Conservation (phyloP, 345 rosid genomes). For the Sonneratia caseolaris region DNA sequence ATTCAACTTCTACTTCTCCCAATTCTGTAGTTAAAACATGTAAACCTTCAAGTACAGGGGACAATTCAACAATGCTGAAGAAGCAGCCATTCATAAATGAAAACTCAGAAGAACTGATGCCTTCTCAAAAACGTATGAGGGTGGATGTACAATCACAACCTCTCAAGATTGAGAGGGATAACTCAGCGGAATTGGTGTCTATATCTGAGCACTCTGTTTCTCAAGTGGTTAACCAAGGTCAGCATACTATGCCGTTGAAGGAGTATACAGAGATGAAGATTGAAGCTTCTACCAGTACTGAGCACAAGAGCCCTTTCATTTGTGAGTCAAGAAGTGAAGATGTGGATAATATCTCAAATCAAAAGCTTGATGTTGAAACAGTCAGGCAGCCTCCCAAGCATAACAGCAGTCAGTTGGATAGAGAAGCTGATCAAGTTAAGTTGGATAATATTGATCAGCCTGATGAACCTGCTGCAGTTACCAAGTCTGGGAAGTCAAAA, state of each 20-base stretch:
- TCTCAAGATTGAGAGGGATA: conserved; percentile 35
- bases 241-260: conserved; percentile 30
- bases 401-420: conserved; percentile 32
- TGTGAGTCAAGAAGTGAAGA: conserved; percentile 40
- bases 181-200: conserved; percentile 29
- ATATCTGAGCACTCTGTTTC: conserved; percentile 20
- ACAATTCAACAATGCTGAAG: conserved; percentile 33
- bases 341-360: conserved; percentile 35
- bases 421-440: conserved; percentile 39
- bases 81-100: conserved; percentile 34
- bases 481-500: conserved; percentile 88
- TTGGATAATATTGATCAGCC: conserved; percentile 43
- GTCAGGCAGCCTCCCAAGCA: conserved; percentile 25
- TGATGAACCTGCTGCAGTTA: conserved; percentile 32
- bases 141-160: conserved; percentile 52
- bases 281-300: conserved; percentile 39
- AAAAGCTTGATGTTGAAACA: conserved; percentile 35
- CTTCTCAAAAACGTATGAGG: conserved; percentile 75
- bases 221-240: conserved; percentile 42
- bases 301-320: conserved; percentile 38
- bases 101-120: conserved; percentile 46
- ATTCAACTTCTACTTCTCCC: conserved; percentile 25
- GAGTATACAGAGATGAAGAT: conserved; percentile 46
- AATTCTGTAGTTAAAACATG: conserved; percentile 26
- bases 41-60: conserved; percentile 37